These are phyloP conservation scores for Calonectria crousiana DNA, from an alignment of 2,329 filamentous ascomycete species.

Conservation along the genomic window DNA sequence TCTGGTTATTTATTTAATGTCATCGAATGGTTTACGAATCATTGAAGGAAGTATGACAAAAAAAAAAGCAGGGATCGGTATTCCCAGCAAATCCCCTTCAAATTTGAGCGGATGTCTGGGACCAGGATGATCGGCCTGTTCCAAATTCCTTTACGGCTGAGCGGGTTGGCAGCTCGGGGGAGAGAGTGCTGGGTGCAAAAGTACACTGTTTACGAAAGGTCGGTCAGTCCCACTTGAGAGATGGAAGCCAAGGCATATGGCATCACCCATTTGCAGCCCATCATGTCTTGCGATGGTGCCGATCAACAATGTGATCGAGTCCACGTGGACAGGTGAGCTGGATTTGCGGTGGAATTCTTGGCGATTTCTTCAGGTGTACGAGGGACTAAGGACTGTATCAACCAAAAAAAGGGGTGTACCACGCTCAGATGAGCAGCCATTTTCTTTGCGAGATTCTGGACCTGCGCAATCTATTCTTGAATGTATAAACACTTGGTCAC, in stretches of 20 bases:
- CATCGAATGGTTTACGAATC: conserved; percentile 10
- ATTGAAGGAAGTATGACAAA: not conserved
- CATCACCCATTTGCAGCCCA: not conserved
- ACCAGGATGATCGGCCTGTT: not conserved
- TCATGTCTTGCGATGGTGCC: not conserved
- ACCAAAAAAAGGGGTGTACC: not conserved
- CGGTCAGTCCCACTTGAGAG: not conserved
- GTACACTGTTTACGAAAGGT: not conserved
- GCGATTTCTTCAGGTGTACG: not conserved
- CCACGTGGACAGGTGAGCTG: not conserved
- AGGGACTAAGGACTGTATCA: not conserved
- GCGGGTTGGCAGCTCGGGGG: not conserved
- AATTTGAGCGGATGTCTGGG: not conserved
- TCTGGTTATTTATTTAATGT: conserved; percentile 35
- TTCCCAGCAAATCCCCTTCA: not conserved
- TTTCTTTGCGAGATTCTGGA: not conserved
- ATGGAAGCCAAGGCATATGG: not conserved
- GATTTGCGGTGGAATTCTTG: not conserved
- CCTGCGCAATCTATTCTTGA: conserved; percentile 4
- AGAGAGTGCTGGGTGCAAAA: not conserved
- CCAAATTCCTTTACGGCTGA: not conserved
- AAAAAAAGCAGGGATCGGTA: not conserved
- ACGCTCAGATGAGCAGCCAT: not conserved
- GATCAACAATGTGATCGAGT: not conserved
- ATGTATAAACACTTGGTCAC: conserved; percentile 32